phyloP scores from a whole-genome alignment of 257 asterid species.

The Penstemon davidsonii region DNA sequence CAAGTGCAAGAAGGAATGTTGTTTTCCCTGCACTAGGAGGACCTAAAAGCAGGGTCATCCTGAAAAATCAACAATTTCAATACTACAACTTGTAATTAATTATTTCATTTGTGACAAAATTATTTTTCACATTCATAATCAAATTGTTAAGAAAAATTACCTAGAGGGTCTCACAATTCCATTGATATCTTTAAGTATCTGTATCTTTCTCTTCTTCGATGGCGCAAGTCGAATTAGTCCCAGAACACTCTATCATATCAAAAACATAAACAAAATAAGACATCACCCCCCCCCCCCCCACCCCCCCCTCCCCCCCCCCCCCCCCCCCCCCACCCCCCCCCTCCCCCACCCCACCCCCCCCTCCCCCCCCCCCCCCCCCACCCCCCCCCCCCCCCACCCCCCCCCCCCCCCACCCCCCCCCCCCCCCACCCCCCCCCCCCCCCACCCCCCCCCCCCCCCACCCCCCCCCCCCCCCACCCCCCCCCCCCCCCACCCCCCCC shows the following conservation, averaged over 20 bases:
- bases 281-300: no score
- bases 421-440: no score
- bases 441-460: no score
- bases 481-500: no score
- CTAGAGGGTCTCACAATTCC: slow-evolving; percentile 47
- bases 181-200: slow-evolving; percentile 35
- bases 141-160: slow-evolving; percentile 1
- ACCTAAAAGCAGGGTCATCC: slow-evolving; percentile 53
- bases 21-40: slow-evolving; percentile 58
- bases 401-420: no score
- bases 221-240: slow-evolving; percentile 37
- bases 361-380: no score
- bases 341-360: no score
- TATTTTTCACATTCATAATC: neutral
- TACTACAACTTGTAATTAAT: neutral
- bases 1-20: slow-evolving; percentile 42
- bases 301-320: no score
- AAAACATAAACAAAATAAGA: slow-evolving; percentile 15
- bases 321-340: no score
- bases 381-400: no score
- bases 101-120: neutral
- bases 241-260: slow-evolving; percentile 34
- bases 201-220: slow-evolving; percentile 38
- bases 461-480: no score
- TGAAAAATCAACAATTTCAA: slow-evolving; percentile 17